phyloP scores from a whole-genome alignment of 768 basidiomycete species.

The Hydnomerulius pinastri region DNA sequence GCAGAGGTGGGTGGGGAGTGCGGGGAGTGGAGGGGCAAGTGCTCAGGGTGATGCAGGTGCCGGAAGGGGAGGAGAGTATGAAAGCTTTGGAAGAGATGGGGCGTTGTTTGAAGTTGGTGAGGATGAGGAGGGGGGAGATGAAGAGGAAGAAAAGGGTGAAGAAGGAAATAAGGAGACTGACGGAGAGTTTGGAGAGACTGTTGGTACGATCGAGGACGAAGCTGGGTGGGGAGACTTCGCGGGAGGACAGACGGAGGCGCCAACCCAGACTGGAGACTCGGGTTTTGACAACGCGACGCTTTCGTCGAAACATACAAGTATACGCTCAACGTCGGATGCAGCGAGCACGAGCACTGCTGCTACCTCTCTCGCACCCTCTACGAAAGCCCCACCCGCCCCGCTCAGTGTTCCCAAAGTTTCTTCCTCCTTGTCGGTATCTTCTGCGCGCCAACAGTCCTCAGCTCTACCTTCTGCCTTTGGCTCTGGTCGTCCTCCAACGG shows the following conservation, averaged over 20 bases:
- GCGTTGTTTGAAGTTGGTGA: constrained; percentile 54
- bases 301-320: background rate
- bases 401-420: no score
- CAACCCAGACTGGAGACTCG: background rate
- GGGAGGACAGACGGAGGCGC: constrained; percentile 2
- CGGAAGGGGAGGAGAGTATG: constrained; percentile 16
- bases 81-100: constrained; percentile 30
- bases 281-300: background rate
- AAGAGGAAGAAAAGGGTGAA: constrained; percentile 11
- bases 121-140: constrained; percentile 19
- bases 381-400: no score
- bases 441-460: no score
- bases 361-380: background rate
- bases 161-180: no score
- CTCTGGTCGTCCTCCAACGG: constrained; percentile 28
- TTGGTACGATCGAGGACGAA: constrained; percentile 13
- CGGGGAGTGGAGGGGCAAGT: constrained; percentile 1
- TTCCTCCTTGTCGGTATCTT: no score
- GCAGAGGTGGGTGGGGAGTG: constrained; percentile 71
- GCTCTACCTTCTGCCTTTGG: no score
- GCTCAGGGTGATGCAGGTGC: background rate
- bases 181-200: no score
- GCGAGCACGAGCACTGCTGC: background rate
- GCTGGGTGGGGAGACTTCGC: constrained; percentile 28
- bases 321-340: background rate